Evolutionary conservation across 164 flowering plant genomes (phyloP).

Genomic region (Litsea cubeba): DNA sequence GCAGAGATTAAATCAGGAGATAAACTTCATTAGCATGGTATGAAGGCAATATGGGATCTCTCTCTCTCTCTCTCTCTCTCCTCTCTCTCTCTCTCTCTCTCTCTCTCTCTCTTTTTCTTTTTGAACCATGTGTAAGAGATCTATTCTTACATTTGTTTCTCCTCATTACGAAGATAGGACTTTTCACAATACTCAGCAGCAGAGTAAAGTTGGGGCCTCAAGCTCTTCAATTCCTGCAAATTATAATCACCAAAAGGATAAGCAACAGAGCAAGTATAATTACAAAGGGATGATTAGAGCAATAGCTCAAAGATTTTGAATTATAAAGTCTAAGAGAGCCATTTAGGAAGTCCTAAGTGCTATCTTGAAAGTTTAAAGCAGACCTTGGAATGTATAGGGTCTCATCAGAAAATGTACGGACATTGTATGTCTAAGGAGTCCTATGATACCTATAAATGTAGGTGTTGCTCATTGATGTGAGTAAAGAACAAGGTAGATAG

Average conservation of each 20-base stretch:
- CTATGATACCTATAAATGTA: no score
- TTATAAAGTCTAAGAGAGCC: not conserved
- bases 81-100: no score
- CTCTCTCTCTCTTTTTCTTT: no score
- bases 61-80: no score
- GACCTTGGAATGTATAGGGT: not conserved
- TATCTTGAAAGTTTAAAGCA: not conserved
- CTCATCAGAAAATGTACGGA: not conserved
- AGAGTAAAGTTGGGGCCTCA: conserved; percentile 95
- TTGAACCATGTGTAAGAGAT: not conserved
- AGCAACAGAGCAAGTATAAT: not conserved
- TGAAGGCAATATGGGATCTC: no score
- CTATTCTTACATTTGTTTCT: conserved; percentile 75
- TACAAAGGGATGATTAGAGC: no score
- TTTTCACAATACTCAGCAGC: conserved; percentile 98
- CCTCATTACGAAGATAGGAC: conserved; percentile 84
- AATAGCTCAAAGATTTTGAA: no score
- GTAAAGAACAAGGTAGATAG: no score
- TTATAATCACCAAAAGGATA: not conserved
- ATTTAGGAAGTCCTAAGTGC: not conserved
- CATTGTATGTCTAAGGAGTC: no score
- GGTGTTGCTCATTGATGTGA: no score
- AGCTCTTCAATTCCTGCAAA: conserved; percentile 81
- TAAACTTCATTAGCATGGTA: no score
- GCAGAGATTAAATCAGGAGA: no score